A percentile compares a stretch with the other conserved stretches of the same genome.
Evolutionary conservation across 805 yeast genomes (phyloP).

Genomic region (Cyberlindnera misumaiensis): DNA sequence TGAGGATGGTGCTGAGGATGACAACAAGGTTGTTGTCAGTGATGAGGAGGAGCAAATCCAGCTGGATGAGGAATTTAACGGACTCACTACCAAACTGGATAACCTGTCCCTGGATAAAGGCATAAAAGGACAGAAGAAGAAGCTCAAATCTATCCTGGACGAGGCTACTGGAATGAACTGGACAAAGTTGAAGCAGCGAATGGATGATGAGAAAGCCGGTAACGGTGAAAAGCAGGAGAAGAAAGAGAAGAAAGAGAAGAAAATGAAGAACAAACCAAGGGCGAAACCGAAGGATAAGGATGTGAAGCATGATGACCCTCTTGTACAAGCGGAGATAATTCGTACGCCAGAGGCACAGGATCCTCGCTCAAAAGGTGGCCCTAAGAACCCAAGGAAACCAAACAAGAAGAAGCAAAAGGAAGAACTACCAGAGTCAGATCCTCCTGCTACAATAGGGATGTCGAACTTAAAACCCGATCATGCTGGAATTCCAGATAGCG

Average conservation of each 20-base stretch:
- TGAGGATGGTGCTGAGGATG: not conserved
- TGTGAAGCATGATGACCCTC: too few relatives aligned
- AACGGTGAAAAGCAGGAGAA: not conserved
- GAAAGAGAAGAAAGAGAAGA: not conserved
- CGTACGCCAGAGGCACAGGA: too few relatives aligned
- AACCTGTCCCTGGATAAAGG: not conserved
- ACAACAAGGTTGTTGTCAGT: constrained; percentile 3
- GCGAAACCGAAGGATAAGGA: too few relatives aligned
- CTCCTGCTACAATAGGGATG: too few relatives aligned
- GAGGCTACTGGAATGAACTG: not conserved
- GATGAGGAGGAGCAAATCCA: constrained; percentile 15
- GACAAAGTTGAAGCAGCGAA: not conserved
- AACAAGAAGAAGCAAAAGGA: not conserved
- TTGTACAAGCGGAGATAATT: too few relatives aligned
- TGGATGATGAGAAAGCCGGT: not conserved
- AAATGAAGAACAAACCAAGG: not conserved
- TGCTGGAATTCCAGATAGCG: too few relatives aligned
- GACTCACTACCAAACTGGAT: not conserved
- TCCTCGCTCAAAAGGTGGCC: too few relatives aligned
- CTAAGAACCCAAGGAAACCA: not conserved
- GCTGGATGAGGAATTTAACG: constrained; percentile 7
- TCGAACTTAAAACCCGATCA: too few relatives aligned
- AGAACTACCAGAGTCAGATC: not conserved
- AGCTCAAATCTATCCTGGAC: not conserved
- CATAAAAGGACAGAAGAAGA: constrained; percentile 1